A percentile compares a stretch with the other conserved stretches of the same genome.
phyloP scores from a whole-genome alignment of 108 stramenopile genomes.

The Skeletonema menzelii region DNA sequence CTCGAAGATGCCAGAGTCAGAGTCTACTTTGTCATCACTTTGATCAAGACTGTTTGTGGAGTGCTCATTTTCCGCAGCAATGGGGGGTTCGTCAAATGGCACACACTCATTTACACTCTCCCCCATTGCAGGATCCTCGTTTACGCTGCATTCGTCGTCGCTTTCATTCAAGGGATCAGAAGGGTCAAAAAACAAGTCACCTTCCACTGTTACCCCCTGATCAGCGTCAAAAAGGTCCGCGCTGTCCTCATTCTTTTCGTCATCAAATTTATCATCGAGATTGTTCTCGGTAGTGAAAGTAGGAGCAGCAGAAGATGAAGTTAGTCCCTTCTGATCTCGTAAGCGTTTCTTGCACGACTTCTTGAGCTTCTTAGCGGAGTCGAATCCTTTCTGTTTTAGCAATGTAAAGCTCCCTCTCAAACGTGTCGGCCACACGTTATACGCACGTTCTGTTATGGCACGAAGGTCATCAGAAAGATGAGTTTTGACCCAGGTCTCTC shows the following conservation, averaged over 20 bases:
- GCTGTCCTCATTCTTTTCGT: conserved; percentile 4
- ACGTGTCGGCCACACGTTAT: conserved; percentile 75
- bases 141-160: conserved; percentile 54
- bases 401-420: conserved; percentile 71
- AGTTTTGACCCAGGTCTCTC: conserved; percentile 86
- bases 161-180: conserved; percentile 61
- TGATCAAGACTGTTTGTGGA: neutral
- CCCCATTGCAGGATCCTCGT: conserved; percentile 39
- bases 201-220: conserved; percentile 59
- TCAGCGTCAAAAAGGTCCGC: conserved; percentile 4
- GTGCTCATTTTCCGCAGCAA: neutral
- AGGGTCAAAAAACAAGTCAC: conserved; percentile 78
- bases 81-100: conserved; percentile 50
- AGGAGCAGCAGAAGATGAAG: neutral
- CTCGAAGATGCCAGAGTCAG: neutral
- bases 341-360: conserved; percentile 67
- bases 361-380: conserved; percentile 56
- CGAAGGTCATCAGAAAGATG: conserved; percentile 77
- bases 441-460: conserved; percentile 75
- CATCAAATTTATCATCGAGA: neutral
- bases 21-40: conserved; percentile 12
- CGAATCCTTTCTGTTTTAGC: conserved; percentile 20
- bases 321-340: conserved; percentile 12
- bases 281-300: neutral
- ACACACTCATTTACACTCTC: conserved; percentile 42